A percentile compares a stretch with the other conserved stretches of the same genome.
Evolutionary conservation across 768 basidiomycete species (phyloP).

Genomic region (Artomyces pyxidatus): DNA sequence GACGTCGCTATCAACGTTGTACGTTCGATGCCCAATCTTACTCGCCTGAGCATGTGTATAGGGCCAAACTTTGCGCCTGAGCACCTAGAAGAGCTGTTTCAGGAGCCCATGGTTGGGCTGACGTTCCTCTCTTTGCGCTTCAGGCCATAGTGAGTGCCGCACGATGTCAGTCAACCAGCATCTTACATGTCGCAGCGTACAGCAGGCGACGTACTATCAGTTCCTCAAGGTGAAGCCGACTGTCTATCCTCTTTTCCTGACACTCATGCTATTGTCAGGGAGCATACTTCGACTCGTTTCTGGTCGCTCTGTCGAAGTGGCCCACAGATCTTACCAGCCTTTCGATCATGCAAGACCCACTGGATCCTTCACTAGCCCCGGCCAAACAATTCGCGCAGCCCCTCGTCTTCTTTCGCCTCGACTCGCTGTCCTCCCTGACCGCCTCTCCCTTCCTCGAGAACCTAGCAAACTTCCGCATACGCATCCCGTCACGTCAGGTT

Average conservation of each 20-base stretch:
- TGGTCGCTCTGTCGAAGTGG: conserved; percentile 60
- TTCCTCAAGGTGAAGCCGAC: conserved; percentile 56
- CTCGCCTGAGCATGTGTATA: conserved; percentile 51
- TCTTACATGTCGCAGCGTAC: conserved; percentile 42
- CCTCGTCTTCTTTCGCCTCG: conserved; percentile 74
- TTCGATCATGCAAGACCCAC: conserved; percentile 63
- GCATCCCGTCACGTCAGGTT: conserved; percentile 62
- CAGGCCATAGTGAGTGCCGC: conserved; percentile 64
- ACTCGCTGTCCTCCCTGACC: conserved; percentile 41
- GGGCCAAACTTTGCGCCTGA: conserved; percentile 77
- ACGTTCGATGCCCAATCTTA: conserved; percentile 42
- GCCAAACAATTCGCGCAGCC: conserved; percentile 66
- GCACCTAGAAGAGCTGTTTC: conserved; percentile 65
- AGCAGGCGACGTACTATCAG: conserved; percentile 70
- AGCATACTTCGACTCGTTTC: conserved; percentile 73
- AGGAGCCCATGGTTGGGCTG: conserved; percentile 38
- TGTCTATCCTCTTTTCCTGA: background rate
- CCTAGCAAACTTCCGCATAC: conserved; percentile 53
- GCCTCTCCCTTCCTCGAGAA: conserved; percentile 33
- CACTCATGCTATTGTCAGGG: conserved; percentile 36
- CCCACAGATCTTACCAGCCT: conserved; percentile 37
- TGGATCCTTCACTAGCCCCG: conserved; percentile 32
- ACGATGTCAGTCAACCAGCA: too few relatives aligned
- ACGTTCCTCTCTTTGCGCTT: conserved; percentile 59
- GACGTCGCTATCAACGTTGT: conserved; percentile 69